These are phyloP conservation scores for Exserohilum rostratum DNA, from an alignment of 2,329 filamentous ascomycete genomes.

Conservation along the genomic window DNA sequence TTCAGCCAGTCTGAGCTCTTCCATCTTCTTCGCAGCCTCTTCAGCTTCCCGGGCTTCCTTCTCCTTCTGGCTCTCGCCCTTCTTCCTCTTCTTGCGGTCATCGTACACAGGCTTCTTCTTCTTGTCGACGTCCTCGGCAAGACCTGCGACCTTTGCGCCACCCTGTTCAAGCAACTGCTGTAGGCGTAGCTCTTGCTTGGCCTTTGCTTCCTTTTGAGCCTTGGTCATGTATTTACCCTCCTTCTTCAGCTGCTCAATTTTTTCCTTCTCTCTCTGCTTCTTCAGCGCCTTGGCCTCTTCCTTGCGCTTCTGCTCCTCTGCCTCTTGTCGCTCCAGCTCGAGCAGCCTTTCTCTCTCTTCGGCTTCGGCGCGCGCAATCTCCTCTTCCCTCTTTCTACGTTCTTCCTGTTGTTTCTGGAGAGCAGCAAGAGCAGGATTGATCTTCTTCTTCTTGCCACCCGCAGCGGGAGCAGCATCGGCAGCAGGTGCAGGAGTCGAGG, in stretches of 20 bases:
- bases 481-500: slow-evolving; percentile 35
- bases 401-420: slow-evolving; percentile 86
- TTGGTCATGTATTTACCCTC: slow-evolving; percentile 87
- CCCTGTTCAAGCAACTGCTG: slow-evolving; percentile 85
- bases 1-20: slow-evolving; percentile 58
- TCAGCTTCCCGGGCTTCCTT: slow-evolving; percentile 57
- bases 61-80: slow-evolving; percentile 60
- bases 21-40: slow-evolving; percentile 61
- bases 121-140: slow-evolving; percentile 66
- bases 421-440: slow-evolving; percentile 73
- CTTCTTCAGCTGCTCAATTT: slow-evolving; percentile 84
- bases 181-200: slow-evolving; percentile 76
- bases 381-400: slow-evolving; percentile 69
- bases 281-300: slow-evolving; percentile 77
- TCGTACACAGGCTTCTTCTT: slow-evolving; percentile 82
- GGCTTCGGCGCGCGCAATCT: slow-evolving; percentile 61
- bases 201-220: slow-evolving; percentile 82
- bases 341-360: slow-evolving; percentile 70
- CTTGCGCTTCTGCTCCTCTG: slow-evolving; percentile 71
- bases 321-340: slow-evolving; percentile 67
- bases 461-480: slow-evolving; percentile 45
- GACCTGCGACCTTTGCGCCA: slow-evolving; percentile 64
- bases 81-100: slow-evolving; percentile 76
- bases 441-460: slow-evolving; percentile 85
- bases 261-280: slow-evolving; percentile 87